Evolutionary conservation across 176 grass and related monocot species (phyloP), one percentile per base, ranked within the genome.

Genomic region (Zoysia pacifica): DNA sequence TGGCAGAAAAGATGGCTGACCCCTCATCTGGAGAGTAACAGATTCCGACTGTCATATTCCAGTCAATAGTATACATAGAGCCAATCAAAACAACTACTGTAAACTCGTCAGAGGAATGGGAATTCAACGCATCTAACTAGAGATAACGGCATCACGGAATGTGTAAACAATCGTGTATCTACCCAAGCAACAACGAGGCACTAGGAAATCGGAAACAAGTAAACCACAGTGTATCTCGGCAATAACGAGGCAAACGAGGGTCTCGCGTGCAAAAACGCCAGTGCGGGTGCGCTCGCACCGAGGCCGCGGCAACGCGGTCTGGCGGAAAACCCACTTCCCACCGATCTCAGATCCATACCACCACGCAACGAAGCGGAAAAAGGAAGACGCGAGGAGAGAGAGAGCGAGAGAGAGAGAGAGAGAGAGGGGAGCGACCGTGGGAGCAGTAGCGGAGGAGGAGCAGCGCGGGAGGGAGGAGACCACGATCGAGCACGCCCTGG

Each of bases 401-500:
- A n/a, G n/a, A n/a, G n/a, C n/a, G 52, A 8, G 0, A 11, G 15
- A 55, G 72, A 18, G 36, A 38, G 46, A 16, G 9, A 37, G 50
- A 14, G 56, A 59, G 52, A 51, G 70, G 78, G 40, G 56, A 54
- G 68, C 13, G 84, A 97, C 95, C 95, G 90, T 83, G 73, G 91
- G 83, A 41, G 84, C 54, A 54, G 28, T 7, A 37, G 70, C 59
- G 78, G 91, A 83, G 83, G 91, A 85, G 74, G 91, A 94, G 87
- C 91, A 94, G 70, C 89, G 84, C 47, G 91, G 89, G 69, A 91
- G 82, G 73, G 91, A 94, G 85, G 90, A 87, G 55, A 77, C 86
- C 83, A 91, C 86, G 81, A 90, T 80, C 59, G 91, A 92, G 89
- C 89, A 92, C 79, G 90, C 87, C 92, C 92, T 94, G 55, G 86